These are phyloP conservation scores for Penicillium sclerotiorum DNA, from an alignment of 2,329 filamentous ascomycete species.

Conservation along the genomic window DNA sequence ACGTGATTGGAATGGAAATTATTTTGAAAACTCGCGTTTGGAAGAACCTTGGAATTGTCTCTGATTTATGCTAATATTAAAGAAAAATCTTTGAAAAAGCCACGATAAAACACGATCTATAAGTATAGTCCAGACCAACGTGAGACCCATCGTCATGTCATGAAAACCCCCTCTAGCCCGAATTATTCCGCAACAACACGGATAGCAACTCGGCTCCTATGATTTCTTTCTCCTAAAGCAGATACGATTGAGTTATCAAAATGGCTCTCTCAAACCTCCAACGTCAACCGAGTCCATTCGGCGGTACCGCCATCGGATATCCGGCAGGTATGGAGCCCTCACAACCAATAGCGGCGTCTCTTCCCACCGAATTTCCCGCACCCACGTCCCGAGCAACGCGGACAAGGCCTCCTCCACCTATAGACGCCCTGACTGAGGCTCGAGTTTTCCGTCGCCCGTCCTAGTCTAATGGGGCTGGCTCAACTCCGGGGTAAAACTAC, in stretches of 20 bases:
- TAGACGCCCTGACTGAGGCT: constrained; percentile 10
- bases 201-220: constrained; percentile 8
- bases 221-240: background rate
- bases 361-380: constrained; percentile 23
- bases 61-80: background rate
- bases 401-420: constrained; percentile 8
- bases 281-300: constrained; percentile 5
- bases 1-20: background rate
- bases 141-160: background rate
- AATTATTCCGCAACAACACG: background rate
- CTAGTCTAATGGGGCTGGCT: constrained; percentile 9
- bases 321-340: constrained; percentile 5
- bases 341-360: constrained; percentile 15
- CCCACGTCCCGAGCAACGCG: constrained; percentile 14
- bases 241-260: constrained; percentile 3
- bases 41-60: background rate
- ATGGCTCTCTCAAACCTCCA: background rate
- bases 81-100: constrained; percentile 2
- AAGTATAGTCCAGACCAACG: background rate
- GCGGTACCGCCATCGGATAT: constrained; percentile 21
- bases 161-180: background rate
- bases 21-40: background rate
- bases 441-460: background rate
- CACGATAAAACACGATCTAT: background rate
- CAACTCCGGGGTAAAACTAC: constrained; percentile 24